Evolutionary conservation across 2,329 filamentous ascomycete genomes (phyloP), one percentile per base, ranked within the genome.

Genomic region (Drechslerella stenobrocha): DNA sequence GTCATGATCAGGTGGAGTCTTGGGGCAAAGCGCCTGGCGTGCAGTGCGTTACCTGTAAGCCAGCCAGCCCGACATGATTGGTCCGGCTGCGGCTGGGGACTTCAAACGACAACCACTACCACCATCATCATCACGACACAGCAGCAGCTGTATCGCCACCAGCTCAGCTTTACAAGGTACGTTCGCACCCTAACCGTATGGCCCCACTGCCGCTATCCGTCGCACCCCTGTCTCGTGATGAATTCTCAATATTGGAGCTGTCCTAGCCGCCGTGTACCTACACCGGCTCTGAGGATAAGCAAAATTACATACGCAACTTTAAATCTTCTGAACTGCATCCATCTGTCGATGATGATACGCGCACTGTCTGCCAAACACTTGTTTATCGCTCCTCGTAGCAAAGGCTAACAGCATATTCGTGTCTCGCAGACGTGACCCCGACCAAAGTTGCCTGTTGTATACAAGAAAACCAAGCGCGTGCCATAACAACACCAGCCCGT

Each of bases 191-290:
- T 5, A 3, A 5, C 8, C 37, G 7, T 7, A n/a, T 18, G 9
- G 4, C 22, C 18, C 13, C 22, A 11, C 24, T 11, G 20, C n/a
- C 20, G 30, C 45, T 15, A n/a, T 32, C 34, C 34, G 34, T 15
- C 34, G 8, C 8, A 20, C 15, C 22, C 13, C 37, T 18, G 18
- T 46, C 18, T 2, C 15, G 78, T 83, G 83, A 85, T 85, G 83
- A 85, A 75, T 74, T 73, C 73, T 75, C 74, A 72, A 79, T 87
- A 88, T 88, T 89, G 86, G 86, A 89, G 86, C 86, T 88, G 85
- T 89, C 86, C 84, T 82, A 82, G 79, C 76, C 76, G 75, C 56
- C 52, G 30, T 11, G 48, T 20, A 30, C 11, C 28, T n/a, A 42
- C 37, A 20, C 15, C 13, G 59, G 53, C 76, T 73, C 78, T 86